Conservation (phyloP, 495 filamentous ascomycete genomes). For the Penicillium canariense region DNA sequence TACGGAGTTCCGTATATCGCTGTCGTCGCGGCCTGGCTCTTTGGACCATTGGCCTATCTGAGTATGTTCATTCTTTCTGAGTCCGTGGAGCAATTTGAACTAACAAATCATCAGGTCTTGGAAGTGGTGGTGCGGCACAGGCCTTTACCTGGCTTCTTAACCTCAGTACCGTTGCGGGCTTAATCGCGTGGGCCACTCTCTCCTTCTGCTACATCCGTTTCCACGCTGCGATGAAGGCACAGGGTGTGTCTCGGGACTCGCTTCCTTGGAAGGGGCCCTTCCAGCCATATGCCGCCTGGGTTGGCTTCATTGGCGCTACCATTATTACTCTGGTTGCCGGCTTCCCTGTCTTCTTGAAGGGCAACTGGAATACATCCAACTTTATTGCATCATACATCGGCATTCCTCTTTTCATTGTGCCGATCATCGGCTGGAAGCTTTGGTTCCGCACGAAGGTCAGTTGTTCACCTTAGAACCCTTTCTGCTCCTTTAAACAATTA, state of each 20-base stretch:
- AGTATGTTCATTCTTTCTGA: slow-evolving; percentile 20
- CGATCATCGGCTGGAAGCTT: slow-evolving; percentile 61
- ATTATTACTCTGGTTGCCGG: slow-evolving; percentile 43
- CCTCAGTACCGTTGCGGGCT: slow-evolving; percentile 54
- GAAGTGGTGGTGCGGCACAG: slow-evolving; percentile 36
- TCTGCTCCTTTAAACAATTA: neutral
- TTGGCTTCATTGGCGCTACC: slow-evolving; percentile 55
- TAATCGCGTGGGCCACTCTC: slow-evolving; percentile 63
- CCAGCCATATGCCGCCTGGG: slow-evolving; percentile 63
- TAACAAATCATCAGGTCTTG: slow-evolving; percentile 30
- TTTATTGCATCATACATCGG: slow-evolving; percentile 61
- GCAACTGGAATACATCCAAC: slow-evolving; percentile 36
- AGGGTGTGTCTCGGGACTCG: slow-evolving; percentile 53
- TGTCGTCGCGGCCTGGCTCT: slow-evolving; percentile 32
- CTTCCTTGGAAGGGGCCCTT: slow-evolving; percentile 58
- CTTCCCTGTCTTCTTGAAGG: slow-evolving; percentile 39
- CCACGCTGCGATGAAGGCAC: slow-evolving; percentile 55
- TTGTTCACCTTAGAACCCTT: neutral
- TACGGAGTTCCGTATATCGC: slow-evolving; percentile 37
- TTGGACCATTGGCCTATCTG: slow-evolving; percentile 32
- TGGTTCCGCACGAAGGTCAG: slow-evolving; percentile 48
- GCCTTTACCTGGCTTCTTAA: slow-evolving; percentile 62
- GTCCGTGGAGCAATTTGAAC: neutral
- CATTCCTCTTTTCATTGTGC: slow-evolving; percentile 53
- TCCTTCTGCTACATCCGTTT: slow-evolving; percentile 62